Evolutionary conservation across 192 early-diverging fungal genomes (phyloP), one percentile per base, ranked within the genome.

Genomic region (Cladochytrium replicatum): DNA sequence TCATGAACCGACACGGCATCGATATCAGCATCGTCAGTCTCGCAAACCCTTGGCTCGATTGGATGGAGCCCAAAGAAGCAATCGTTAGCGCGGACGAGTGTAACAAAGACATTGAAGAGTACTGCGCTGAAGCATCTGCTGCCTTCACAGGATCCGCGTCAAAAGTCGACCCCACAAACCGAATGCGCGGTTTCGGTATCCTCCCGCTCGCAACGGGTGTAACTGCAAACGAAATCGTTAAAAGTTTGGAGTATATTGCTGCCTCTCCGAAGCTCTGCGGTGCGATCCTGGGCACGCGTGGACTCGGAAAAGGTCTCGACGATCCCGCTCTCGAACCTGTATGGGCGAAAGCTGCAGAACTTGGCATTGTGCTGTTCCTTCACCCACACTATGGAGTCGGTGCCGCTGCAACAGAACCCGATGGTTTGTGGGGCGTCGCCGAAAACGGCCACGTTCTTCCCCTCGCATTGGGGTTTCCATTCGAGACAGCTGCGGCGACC

Each of bases 241-340:
- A 48, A 24, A 65, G 61, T 32, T 21, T 66, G 23, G 21, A 63
- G 24, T 42, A 41, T 15, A 63, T 64, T 25, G 40, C 53, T 19
- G n/a, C 24, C 13, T 41, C 53, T 6, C 25, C 42, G 15, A 29
- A 29, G 29, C 43, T 64, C n/a, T 15, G 62, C n/a, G 62, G 62
- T 7, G 57, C 46, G 0, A 69, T 64, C 43, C 39, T 64, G 60
- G 62, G 62, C 19, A 64, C 62, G 25, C 24, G 32, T 11, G 62
- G 62, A 9, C 29, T 27, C 23, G 62, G 62, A 8, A 67, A 68
- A 48, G 62, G 62, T 3, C 46, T 64, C 1, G 62, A 64, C 44
- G 62, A 64, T 42, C 66, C 62, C 2, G 66, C 52, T 3, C 47
- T 69, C 15, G 50, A 61, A 17, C 62, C 62, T 15, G 27, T 64